Conservation (phyloP, 1,284 basidiomycete genomes). For the Vanrija humicola region DNA sequence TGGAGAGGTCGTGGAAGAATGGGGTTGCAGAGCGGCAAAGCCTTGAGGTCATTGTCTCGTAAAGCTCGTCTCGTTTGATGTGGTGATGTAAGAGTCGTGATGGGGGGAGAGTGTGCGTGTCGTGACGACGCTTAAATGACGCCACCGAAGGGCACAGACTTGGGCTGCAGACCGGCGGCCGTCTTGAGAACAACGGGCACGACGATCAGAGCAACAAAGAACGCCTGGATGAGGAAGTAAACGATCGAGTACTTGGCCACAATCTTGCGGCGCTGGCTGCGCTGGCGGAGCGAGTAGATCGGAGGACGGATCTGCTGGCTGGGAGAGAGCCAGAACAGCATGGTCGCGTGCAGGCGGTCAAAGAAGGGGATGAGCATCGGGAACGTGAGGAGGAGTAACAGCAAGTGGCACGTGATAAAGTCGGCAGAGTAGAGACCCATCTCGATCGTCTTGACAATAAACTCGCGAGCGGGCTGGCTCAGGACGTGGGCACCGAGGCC, state of each 20-base stretch:
- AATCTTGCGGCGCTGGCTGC: constrained; percentile 78
- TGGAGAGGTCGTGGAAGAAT: too few species aligned
- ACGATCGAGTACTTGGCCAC: constrained; percentile 67
- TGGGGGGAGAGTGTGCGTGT: too few species aligned
- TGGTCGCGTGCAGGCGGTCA: constrained; percentile 83
- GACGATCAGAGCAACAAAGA: constrained; percentile 66
- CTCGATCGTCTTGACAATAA: constrained; percentile 93
- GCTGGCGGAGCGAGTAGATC: constrained; percentile 83
- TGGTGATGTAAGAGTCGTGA: too few species aligned
- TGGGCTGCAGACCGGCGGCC: constrained; percentile 57
- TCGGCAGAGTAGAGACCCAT: constrained; percentile 92
- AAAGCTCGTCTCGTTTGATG: too few species aligned
- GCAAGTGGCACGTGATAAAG: constrained; percentile 53
- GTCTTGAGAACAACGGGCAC: constrained; percentile 57
- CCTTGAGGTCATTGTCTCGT: too few species aligned
- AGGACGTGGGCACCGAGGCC: constrained; percentile 80
- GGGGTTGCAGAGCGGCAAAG: too few species aligned
- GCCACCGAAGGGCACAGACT: constrained; percentile 46
- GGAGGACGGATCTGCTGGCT: constrained; percentile 86
- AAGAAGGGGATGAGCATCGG: constrained; percentile 81
- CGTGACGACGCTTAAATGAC: constrained; percentile 30
- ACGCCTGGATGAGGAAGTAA: constrained; percentile 68
- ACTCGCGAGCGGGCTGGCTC: constrained; percentile 91
- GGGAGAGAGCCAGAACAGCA: constrained; percentile 63
- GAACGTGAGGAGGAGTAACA: constrained; percentile 70